phyloP scores from a whole-genome alignment of 169 alveolate genomes.

The Eimeria praecox region DNA sequence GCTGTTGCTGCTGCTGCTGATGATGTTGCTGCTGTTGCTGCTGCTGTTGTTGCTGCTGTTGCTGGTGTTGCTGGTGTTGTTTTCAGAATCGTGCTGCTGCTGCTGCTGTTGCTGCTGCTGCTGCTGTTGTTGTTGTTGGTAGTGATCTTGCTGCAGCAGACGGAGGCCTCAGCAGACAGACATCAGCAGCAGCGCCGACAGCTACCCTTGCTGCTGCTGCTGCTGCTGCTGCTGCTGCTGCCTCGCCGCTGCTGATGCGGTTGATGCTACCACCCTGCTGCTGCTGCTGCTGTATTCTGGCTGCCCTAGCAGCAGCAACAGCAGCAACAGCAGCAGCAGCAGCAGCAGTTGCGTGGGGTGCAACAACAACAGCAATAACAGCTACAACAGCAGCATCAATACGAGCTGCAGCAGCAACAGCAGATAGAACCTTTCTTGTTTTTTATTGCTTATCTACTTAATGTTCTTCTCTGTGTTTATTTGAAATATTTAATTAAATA shows the following conservation, averaged over 20 bases:
- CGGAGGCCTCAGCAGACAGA: too few species aligned
- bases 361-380: background rate
- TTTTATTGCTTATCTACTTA: background rate
- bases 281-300: constrained; percentile 1
- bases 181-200: too few species aligned
- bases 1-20: background rate
- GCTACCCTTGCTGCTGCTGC: background rate
- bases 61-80: background rate
- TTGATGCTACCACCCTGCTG: background rate
- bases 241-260: background rate
- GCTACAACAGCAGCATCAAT: too few species aligned
- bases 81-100: too few species aligned
- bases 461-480: background rate
- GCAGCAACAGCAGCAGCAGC: background rate
- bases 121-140: background rate
- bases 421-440: background rate
- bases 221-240: constrained; percentile 37
- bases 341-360: background rate
- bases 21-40: constrained; percentile 44
- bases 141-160: background rate
- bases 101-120: constrained; percentile 30
- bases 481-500: background rate
- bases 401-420: constrained; percentile 5
- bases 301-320: background rate
- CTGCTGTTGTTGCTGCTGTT: constrained; percentile 50